Evolutionary conservation across 176 grass and related monocot genomes (phyloP).

Genomic region (Sorghum bicolor): DNA sequence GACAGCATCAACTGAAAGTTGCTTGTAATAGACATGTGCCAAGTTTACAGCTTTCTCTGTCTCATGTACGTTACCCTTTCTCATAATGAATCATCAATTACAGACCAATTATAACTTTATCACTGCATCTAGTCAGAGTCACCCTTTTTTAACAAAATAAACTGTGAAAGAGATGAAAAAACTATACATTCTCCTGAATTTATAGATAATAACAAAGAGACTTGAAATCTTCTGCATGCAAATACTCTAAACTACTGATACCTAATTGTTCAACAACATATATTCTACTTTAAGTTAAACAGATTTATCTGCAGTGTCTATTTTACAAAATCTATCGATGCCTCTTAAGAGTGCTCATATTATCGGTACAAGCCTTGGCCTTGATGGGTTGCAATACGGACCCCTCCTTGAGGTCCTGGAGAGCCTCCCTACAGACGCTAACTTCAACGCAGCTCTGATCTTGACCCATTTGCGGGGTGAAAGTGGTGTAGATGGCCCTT

Average conservation of each 20-base stretch:
- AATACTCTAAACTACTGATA: neutral
- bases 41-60: constrained; percentile 22
- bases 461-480: constrained; percentile 54
- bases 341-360: constrained; percentile 21
- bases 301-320: neutral
- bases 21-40: constrained; percentile 19
- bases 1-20: constrained; percentile 30
- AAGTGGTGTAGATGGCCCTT: constrained; percentile 17
- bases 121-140: neutral
- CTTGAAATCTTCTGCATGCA: neutral
- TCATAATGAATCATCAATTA: neutral
- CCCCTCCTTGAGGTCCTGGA: constrained; percentile 32
- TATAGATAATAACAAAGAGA: neutral
- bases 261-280: neutral
- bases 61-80: neutral
- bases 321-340: neutral
- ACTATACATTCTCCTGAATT: neutral
- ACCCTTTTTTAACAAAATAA: neutral
- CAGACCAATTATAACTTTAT: neutral
- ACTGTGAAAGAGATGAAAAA: constrained; percentile 5
- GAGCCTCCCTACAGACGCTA: constrained; percentile 30
- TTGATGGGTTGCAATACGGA: neutral
- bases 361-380: constrained; percentile 43
- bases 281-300: constrained; percentile 12
- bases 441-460: constrained; percentile 41